Percentiles rank a stretch among this genome's conserved stretches.
phyloP scores from a whole-genome alignment of 208 protist genomes.

The Trypanosoma congolense region DNA sequence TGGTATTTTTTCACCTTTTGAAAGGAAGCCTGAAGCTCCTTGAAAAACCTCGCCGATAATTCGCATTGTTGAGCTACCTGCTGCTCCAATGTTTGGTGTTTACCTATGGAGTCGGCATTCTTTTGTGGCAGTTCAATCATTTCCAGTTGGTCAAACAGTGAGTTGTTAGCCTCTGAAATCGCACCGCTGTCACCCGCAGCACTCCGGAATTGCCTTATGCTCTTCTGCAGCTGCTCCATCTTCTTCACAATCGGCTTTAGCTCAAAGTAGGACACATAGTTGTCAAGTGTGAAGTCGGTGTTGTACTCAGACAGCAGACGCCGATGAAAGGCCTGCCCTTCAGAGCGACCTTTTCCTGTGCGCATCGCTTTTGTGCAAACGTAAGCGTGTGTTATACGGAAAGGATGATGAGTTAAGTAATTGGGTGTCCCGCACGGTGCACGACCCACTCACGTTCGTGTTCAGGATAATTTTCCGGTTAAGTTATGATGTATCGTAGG shows the following conservation, averaged over 20 bases:
- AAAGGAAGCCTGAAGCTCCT: slow-evolving; percentile 53
- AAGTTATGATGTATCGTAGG: no score
- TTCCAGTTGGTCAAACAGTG: background rate
- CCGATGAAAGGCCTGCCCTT: slow-evolving; percentile 77
- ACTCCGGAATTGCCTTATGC: slow-evolving; percentile 23
- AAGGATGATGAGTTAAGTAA: no score
- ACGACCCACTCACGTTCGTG: no score
- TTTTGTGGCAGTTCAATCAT: background rate
- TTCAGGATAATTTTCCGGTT: no score
- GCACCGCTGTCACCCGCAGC: background rate
- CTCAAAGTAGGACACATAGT: slow-evolving; percentile 80
- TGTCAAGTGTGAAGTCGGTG: slow-evolving; percentile 75
- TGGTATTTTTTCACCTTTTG: slow-evolving; percentile 54
- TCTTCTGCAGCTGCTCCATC: slow-evolving; percentile 45
- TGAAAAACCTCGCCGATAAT: slow-evolving; percentile 59
- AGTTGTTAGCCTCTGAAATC: background rate
- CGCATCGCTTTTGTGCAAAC: no score
- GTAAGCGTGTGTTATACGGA: no score
- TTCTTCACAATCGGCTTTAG: slow-evolving; percentile 75
- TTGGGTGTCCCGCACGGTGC: no score
- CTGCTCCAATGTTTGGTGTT: slow-evolving; percentile 8
- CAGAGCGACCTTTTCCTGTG: slow-evolving; percentile 57
- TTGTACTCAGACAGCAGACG: slow-evolving; percentile 82
- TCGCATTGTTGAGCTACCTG: slow-evolving; percentile 27
- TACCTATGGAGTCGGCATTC: background rate